Evolutionary conservation across 495 filamentous ascomycete genomes (phyloP).

Genomic region (Rhizodiscina lignyota): DNA sequence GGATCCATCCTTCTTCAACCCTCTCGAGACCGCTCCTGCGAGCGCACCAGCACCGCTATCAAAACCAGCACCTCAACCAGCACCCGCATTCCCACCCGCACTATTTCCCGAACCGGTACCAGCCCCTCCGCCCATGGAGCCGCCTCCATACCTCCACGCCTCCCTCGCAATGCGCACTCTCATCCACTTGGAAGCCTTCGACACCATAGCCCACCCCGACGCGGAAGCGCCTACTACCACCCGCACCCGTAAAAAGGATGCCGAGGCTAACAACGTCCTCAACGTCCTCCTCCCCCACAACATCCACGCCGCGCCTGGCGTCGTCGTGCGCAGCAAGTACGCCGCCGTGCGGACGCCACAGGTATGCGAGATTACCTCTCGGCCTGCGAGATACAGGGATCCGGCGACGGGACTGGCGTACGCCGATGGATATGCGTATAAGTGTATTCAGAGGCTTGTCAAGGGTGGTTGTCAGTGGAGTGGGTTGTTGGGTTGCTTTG

Average conservation of each 20-base stretch:
- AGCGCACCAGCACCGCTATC: constrained; percentile 2
- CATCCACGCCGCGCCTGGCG: constrained; percentile 9
- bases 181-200: constrained; percentile 12
- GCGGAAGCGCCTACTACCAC: constrained; percentile 6
- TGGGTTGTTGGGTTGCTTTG: constrained; percentile 18
- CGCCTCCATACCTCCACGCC: constrained; percentile 6
- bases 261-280: constrained; percentile 7
- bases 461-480: constrained; percentile 19
- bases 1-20: neutral
- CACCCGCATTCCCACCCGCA: neutral
- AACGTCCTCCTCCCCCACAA: constrained; percentile 10
- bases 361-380: constrained; percentile 16
- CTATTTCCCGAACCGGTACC: constrained; percentile 4
- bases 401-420: constrained; percentile 22
- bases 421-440: constrained; percentile 17
- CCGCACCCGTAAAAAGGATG: constrained; percentile 7
- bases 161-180: constrained; percentile 12
- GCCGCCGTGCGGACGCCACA: neutral
- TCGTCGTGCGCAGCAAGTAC: constrained; percentile 11
- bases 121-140: constrained; percentile 4
- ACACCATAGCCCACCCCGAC: neutral
- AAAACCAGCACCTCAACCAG: neutral
- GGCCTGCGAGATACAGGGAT: constrained; percentile 18
- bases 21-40: constrained; percentile 2
- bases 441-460: constrained; percentile 15